phyloP scores from a whole-genome alignment of 768 basidiomycete species.

The Tricholoma terreum region DNA sequence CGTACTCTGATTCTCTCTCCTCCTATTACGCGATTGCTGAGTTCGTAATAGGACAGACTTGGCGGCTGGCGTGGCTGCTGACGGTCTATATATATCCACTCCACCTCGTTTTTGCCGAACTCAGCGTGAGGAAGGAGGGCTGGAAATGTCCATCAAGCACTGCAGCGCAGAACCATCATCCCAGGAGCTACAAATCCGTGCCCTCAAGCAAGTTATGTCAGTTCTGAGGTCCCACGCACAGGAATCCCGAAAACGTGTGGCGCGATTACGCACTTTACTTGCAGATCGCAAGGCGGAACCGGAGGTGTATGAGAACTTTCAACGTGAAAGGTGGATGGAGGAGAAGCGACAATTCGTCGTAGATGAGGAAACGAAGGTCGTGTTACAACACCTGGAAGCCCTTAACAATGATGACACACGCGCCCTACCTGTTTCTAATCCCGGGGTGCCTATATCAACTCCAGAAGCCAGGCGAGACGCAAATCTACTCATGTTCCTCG shows the following conservation, averaged over 20 bases:
- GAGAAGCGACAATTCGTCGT: slow-evolving; percentile 40
- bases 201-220: slow-evolving; percentile 42
- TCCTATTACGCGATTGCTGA: not conserved
- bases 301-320: slow-evolving; percentile 32
- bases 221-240: slow-evolving; percentile 41
- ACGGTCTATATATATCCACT: too few relatives aligned
- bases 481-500: slow-evolving; percentile 40
- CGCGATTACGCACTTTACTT: slow-evolving; percentile 37
- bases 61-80: too few relatives aligned
- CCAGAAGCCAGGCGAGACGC: slow-evolving; percentile 26
- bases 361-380: slow-evolving; percentile 32
- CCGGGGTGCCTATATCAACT: slow-evolving; percentile 8
- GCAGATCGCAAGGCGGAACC: slow-evolving; percentile 38
- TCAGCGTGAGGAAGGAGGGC: slow-evolving; percentile 44
- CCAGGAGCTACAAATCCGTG: slow-evolving; percentile 45
- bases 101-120: slow-evolving; percentile 19
- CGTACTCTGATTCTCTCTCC: not conserved
- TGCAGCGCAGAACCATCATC: slow-evolving; percentile 34
- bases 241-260: slow-evolving; percentile 42
- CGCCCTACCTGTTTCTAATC: slow-evolving; percentile 1
- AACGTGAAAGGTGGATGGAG: slow-evolving; percentile 49
- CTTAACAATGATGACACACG: slow-evolving; percentile 18
- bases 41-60: not conserved
- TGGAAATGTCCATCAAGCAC: slow-evolving; percentile 31
- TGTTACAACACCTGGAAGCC: slow-evolving; percentile 34